Conservation (phyloP, 768 basidiomycete genomes). For the Saitozyma sp. region DNA sequence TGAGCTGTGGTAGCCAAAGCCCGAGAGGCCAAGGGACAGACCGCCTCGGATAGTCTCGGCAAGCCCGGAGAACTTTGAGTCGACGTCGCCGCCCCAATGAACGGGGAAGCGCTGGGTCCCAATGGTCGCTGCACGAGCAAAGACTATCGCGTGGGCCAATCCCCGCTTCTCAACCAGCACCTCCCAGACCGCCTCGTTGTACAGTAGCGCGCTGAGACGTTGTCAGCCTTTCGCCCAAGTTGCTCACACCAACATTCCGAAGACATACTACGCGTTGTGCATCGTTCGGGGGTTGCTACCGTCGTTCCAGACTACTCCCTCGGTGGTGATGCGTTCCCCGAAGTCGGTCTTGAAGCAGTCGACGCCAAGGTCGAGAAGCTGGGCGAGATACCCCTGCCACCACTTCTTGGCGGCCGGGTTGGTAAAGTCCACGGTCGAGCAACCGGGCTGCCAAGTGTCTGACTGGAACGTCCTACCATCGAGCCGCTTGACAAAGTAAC, state of each 20-base stretch:
- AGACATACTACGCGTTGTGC: slow-evolving; percentile 17
- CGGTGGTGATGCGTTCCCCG: slow-evolving; percentile 13
- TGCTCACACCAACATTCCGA: no score
- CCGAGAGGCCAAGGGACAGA: slow-evolving; percentile 11
- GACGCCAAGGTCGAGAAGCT: slow-evolving; percentile 11
- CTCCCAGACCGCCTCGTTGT: slow-evolving; percentile 17
- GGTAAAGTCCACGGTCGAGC: slow-evolving; percentile 13
- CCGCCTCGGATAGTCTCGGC: slow-evolving; percentile 17
- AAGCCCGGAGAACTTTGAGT: slow-evolving; percentile 11
- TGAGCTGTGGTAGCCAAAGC: slow-evolving; percentile 15
- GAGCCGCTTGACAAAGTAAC: slow-evolving; percentile 13
- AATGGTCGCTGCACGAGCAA: slow-evolving; percentile 11
- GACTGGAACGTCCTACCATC: slow-evolving; percentile 8
- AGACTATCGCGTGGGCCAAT: slow-evolving; percentile 7
- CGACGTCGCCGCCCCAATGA: slow-evolving; percentile 18
- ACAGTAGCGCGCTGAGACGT: slow-evolving; percentile 6
- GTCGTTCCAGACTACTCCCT: slow-evolving; percentile 14
- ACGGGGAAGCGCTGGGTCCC: slow-evolving; percentile 14
- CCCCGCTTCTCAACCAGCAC: slow-evolving; percentile 10
- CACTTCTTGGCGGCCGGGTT: slow-evolving; percentile 13
- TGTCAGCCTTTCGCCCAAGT: not conserved
- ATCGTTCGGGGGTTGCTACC: slow-evolving; percentile 14
- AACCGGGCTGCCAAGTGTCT: slow-evolving; percentile 16
- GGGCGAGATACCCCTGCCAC: slow-evolving; percentile 11
- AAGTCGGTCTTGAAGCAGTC: slow-evolving; percentile 22